These are phyloP conservation scores for Pachysandra terminalis DNA, from an alignment of 164 flowering plant genomes.

Conservation along the genomic window DNA sequence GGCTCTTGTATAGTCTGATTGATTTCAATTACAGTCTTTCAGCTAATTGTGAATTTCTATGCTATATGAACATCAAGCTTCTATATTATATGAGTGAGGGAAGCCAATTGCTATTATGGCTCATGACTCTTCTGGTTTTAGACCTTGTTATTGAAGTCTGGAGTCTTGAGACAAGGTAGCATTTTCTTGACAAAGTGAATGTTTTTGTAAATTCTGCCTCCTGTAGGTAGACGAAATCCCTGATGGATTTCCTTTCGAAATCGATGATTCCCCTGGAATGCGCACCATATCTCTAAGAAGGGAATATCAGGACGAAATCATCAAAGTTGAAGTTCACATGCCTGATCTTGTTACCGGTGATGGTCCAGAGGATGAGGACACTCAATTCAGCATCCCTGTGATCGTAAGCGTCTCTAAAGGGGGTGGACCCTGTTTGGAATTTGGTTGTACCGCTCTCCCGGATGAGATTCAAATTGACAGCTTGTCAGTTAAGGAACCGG, in stretches of 20 bases:
- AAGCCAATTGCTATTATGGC: too few species aligned
- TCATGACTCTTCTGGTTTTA: too few species aligned
- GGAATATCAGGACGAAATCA: conserved; percentile 58
- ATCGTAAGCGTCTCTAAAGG: conserved; percentile 61
- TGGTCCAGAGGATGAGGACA: conserved; percentile 26
- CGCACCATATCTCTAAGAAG: conserved; percentile 54
- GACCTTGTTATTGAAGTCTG: neutral
- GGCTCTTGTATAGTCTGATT: too few species aligned
- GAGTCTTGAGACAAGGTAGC: neutral
- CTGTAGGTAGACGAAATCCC: conserved; percentile 57
- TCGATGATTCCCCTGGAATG: conserved; percentile 62
- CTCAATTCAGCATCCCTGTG: conserved; percentile 48
- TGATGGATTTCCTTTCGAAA: conserved; percentile 59
- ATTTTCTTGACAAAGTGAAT: neutral
- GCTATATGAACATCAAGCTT: too few species aligned
- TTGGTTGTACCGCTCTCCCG: conserved; percentile 51
- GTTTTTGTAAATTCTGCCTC: neutral
- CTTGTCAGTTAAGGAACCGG: conserved; percentile 52
- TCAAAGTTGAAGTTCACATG: conserved; percentile 76
- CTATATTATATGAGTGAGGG: too few species aligned
- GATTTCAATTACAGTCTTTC: too few species aligned
- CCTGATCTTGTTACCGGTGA: conserved; percentile 62
- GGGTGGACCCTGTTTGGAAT: conserved; percentile 53
- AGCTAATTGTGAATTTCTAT: too few species aligned
- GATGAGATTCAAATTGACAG: conserved; percentile 76